Evolutionary conservation across 2,329 filamentous ascomycete species (phyloP), one percentile per base, ranked within the genome.

Genomic region (Diaporthe citriasiana): DNA sequence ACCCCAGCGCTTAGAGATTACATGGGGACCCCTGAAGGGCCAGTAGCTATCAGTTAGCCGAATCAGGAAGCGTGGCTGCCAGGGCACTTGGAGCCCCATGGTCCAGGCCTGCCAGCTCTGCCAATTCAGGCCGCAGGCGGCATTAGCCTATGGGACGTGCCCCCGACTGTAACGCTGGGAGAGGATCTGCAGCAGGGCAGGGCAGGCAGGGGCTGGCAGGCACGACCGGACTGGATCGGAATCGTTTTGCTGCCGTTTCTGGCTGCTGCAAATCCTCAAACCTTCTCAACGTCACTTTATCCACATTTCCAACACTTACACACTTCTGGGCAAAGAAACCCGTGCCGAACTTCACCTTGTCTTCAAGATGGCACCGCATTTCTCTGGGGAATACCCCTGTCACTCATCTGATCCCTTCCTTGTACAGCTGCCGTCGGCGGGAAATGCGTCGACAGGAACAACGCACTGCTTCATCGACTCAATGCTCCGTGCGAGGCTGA

Each of bases 1-100:
- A 51, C 45, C 63, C 63, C 47, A 40, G 63, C 63, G 63, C 63
- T 68, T 68, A 68, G 63, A 68, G 63, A 68, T 68, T 68, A 22
- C 45, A 53, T 53, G 63, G 63, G 63, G 47, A 17, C 47, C 45
- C 63, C 47, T 53, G 63, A 15, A 22, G 1, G 9, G 8, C 19
- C n/a, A 9, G 63, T 47, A 68, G 33, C 63, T 68, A 47, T 68
- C 63, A 68, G n/a, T 53, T 15, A 19, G 47, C 30, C 45, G 45
- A 51, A 51, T 51, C 63, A 51, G 63, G 13, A 51, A 38, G 63
- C 45, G 33, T 40, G 30, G 63, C 63, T 53, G 63, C 33, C 30
- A 51, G 30, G 59, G 22, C 30, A 35, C 60, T 4, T 38, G 13
- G 40, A 17, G 22, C 57, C 57, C 25, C 40, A 27, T 30, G 57